A percentile compares a stretch with the other conserved stretches of the same genome.
These are phyloP conservation scores for Leccinum subtestaceum DNA, from an alignment of 768 basidiomycete genomes.

Conservation along the genomic window DNA sequence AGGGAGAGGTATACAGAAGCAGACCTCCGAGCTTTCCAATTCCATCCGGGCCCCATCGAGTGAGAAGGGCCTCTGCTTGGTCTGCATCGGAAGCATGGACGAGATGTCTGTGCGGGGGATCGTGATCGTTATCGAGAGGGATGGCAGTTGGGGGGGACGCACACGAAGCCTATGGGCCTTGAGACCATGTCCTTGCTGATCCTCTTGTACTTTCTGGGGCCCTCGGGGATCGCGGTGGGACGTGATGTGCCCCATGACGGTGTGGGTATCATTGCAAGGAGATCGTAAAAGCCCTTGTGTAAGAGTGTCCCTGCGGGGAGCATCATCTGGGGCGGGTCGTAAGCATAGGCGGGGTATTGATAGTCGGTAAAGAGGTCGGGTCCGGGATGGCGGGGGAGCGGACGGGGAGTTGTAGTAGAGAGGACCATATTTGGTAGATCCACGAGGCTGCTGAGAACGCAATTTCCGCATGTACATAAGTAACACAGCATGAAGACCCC, in stretches of 20 bases:
- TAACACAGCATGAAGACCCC: conserved; percentile 8
- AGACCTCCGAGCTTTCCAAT: conserved; percentile 85
- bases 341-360: conserved; percentile 1
- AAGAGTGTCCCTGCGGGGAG: conserved; percentile 69
- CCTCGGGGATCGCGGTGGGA: conserved; percentile 45
- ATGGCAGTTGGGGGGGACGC: conserved; percentile 36
- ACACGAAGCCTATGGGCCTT: conserved; percentile 80
- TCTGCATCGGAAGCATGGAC: conserved; percentile 90
- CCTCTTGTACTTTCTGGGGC: conserved; percentile 52
- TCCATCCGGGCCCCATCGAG: conserved; percentile 86
- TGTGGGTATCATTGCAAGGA: conserved; percentile 74
- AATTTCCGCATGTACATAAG: conserved; percentile 31
- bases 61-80: conserved; percentile 82
- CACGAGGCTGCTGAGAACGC: conserved; percentile 28
- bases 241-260: conserved; percentile 34
- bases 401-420: conserved; percentile 11
- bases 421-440: conserved; percentile 1
- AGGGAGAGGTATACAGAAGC: conserved; percentile 23
- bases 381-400: not conserved
- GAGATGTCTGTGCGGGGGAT: conserved; percentile 59
- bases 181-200: conserved; percentile 91
- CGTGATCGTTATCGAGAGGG: conserved; percentile 18
- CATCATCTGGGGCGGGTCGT: conserved; percentile 38
- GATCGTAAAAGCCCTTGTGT: conserved; percentile 90
- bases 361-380: not conserved